phyloP scores from a whole-genome alignment of 257 asterid species.

The Solanum gandarillasii region DNA sequence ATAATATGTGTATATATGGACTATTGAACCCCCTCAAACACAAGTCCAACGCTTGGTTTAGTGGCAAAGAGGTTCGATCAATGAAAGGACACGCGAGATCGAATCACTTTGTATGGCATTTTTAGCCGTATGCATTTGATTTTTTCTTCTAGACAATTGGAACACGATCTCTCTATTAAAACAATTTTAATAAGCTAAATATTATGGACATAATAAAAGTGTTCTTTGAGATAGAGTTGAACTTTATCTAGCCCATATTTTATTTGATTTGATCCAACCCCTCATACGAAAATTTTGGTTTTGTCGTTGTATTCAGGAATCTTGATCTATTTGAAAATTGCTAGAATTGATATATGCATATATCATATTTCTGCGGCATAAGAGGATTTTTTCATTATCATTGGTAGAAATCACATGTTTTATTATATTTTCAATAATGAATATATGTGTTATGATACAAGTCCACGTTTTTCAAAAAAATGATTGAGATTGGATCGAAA shows the following conservation, averaged over 20 bases:
- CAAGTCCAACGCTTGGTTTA: background rate
- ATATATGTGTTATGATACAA: background rate
- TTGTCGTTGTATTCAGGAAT: accelerated
- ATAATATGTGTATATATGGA: background rate
- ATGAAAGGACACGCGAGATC: background rate
- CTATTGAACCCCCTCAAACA: background rate
- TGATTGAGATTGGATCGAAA: background rate
- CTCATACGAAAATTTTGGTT: background rate
- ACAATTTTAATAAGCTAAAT: background rate
- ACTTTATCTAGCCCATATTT: background rate
- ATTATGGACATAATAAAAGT: too few relatives aligned
- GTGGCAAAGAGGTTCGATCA: background rate
- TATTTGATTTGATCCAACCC: background rate
- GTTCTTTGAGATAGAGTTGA: background rate
- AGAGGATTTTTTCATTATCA: too few relatives aligned
- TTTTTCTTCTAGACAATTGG: background rate
- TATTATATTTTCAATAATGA: too few relatives aligned
- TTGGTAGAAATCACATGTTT: background rate
- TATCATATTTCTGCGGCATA: too few relatives aligned
- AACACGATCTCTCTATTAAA: background rate
- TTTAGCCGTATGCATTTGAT: background rate
- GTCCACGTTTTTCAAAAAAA: too few relatives aligned
- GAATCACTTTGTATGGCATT: background rate
- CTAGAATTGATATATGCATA: background rate
- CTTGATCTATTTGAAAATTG: too few relatives aligned